A percentile compares a stretch with the other conserved stretches of the same genome.
Evolutionary conservation across 1,139 yeast genomes (phyloP).

Genomic region (Pichiaceae sp.): DNA sequence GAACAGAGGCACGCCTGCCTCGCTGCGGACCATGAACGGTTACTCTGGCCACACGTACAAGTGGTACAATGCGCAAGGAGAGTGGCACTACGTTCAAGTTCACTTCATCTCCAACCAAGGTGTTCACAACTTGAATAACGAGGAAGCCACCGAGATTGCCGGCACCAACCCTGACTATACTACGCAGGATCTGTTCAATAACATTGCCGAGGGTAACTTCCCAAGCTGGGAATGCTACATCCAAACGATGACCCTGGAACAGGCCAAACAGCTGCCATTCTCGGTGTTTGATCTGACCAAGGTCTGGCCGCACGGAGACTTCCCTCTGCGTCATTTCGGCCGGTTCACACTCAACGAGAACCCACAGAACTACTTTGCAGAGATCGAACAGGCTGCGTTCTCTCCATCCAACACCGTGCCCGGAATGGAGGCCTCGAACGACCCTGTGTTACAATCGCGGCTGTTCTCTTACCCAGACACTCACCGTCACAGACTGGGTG

Average conservation of each 20-base stretch:
- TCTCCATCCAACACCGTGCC: conserved; percentile 82
- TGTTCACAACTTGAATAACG: conserved; percentile 44
- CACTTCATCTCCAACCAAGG: conserved; percentile 60
- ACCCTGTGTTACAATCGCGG: conserved; percentile 81
- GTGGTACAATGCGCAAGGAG: conserved; percentile 57
- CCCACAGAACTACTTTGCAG: conserved; percentile 74
- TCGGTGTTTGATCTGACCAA: conserved; percentile 67
- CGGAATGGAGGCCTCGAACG: conserved; percentile 77
- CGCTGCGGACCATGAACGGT: conserved; percentile 61
- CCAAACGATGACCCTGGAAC: conserved; percentile 66
- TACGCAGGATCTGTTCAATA: conserved; percentile 47
- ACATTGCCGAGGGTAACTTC: conserved; percentile 49
- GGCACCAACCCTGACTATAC: conserved; percentile 60
- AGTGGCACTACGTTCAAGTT: conserved; percentile 59
- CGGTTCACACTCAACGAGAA: conserved; percentile 61
- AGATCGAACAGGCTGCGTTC: conserved; percentile 76
- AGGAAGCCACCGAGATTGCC: conserved; percentile 47
- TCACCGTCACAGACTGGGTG: conserved; percentile 62
- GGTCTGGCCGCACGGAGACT: conserved; percentile 74
- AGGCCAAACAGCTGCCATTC: conserved; percentile 50
- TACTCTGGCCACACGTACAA: conserved; percentile 74
- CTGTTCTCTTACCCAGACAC: conserved; percentile 83
- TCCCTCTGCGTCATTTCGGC: conserved; percentile 71
- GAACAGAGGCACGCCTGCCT: conserved; percentile 67
- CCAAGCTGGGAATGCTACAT: conserved; percentile 63